Evolutionary conservation across 2,329 filamentous ascomycete species (phyloP), one percentile per base, ranked within the genome.

Genomic region (Microcera coccophila): DNA sequence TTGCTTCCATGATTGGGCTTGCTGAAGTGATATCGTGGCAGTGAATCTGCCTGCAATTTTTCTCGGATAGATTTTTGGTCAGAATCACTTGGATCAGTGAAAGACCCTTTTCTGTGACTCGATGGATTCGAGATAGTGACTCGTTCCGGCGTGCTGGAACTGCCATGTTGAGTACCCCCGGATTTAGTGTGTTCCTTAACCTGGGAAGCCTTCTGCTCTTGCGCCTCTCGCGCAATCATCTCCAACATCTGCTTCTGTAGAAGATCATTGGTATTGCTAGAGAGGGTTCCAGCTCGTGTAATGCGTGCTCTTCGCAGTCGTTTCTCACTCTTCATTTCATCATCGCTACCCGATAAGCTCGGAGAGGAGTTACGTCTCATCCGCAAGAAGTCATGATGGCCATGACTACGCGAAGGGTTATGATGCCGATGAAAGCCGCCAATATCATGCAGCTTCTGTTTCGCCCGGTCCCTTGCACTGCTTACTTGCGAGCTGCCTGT

Each of bases 211-310:
- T 71, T 69, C 31, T 66, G 64, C 33, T 72, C 69, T 11, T 64
- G 62, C 5, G 69, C 71, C 56, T 82, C 78, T 47, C 71, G 72
- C 5, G 74, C 74, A 46, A 82, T 70, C 66, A 81, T 75, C 44
- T 81, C 77, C 44, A 74, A 64, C 77, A 82, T 82, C 55, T 82
- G 79, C 57, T 77, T 80, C 48, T 80, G 76, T 11, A 82, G 62
- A 11, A 82, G 64, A 43, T 79, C 74, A 47, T 72, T 74, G 18
- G 62, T 48, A 34, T 64, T 70, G 50, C 71, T 75, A 36, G 70
- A 72, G 41, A 73, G 67, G 2, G 75, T 79, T 10, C 68, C 71
- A 14, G 62, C 68, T 28, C 72, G 70, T 17, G 55, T 62, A 38
- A 29, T 45, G 11, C 45, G 53, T 3, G 31, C 32, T 32, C 68